These are phyloP conservation scores for Sporothrix brunneoviolacea DNA, from an alignment of 2,329 filamentous ascomycete genomes.

Conservation along the genomic window DNA sequence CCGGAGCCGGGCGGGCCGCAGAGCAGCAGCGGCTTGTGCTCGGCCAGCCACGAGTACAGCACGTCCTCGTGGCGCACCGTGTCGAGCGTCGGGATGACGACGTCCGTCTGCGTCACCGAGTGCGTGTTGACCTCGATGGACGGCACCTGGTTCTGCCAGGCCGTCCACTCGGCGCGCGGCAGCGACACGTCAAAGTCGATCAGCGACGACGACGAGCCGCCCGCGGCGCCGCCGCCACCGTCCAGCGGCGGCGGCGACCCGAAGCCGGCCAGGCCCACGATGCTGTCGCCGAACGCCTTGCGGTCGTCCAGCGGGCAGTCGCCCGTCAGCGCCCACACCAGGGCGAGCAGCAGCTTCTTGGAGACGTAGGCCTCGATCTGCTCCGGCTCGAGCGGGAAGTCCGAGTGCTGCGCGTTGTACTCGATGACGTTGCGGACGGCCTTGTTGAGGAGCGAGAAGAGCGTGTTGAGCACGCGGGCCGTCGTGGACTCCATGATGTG, in stretches of 20 bases:
- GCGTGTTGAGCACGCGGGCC: conserved; percentile 80
- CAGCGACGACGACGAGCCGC: conserved; percentile 50
- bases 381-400: conserved; percentile 86
- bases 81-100: conserved; percentile 95
- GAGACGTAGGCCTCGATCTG: conserved; percentile 84
- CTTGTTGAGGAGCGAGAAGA: conserved; percentile 96
- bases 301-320: conserved; percentile 86
- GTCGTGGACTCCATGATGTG: conserved; percentile 99
- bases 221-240: conserved; percentile 37
- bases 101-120: conserved; percentile 94
- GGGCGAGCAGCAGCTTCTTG: conserved; percentile 86
- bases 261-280: conserved; percentile 76
- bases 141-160: conserved; percentile 93
- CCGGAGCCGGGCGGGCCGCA: conserved; percentile 97
- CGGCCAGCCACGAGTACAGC: conserved; percentile 98
- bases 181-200: conserved; percentile 93
- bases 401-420: conserved; percentile 89
- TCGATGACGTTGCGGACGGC: conserved; percentile 86
- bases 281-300: conserved; percentile 79
- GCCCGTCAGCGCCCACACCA: conserved; percentile 93
- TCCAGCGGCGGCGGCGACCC: conserved; percentile 76
- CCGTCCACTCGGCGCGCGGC: conserved; percentile 79
- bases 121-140: conserved; percentile 96
- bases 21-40: conserved; percentile 93
- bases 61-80: conserved; percentile 97